Percentiles rank a stretch among this genome's conserved stretches.
phyloP scores from a whole-genome alignment of 768 basidiomycete species.

The Amanita molliuscula region DNA sequence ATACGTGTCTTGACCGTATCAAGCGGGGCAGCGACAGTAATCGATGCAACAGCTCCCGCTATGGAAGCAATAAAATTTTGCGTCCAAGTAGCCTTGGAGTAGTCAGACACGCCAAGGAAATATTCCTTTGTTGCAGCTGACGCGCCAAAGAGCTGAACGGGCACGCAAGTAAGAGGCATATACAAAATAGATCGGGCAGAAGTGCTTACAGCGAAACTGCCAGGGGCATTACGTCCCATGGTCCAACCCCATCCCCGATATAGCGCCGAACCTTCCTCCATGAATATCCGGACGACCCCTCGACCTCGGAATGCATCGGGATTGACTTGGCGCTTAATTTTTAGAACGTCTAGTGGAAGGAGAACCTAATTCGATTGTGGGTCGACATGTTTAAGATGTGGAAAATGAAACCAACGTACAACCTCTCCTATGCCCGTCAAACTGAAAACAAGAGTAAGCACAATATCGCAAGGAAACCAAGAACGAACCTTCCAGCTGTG shows the following conservation, averaged over 20 bases:
- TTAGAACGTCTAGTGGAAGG: constrained; percentile 93
- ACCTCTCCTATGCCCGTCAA: constrained; percentile 91
- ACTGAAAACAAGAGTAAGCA: constrained; percentile 19
- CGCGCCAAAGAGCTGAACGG: constrained; percentile 85
- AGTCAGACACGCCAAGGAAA: constrained; percentile 79
- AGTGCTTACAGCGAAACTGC: constrained; percentile 77
- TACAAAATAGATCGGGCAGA: not conserved
- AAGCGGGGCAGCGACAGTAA: constrained; percentile 91
- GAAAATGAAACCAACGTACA: constrained; percentile 30
- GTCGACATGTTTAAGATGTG: not conserved
- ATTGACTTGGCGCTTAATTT: constrained; percentile 98
- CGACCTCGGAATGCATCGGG: constrained; percentile 97
- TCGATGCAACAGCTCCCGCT: constrained; percentile 89
- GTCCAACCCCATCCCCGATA: constrained; percentile 99
- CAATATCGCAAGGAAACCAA: not conserved
- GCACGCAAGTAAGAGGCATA: not conserved
- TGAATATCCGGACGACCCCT: constrained; percentile 78
- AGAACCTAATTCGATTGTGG: constrained; percentile 44
- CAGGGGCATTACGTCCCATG: constrained; percentile 94
- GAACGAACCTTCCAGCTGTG: constrained; percentile 74
- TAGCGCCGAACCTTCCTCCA: constrained; percentile 84
- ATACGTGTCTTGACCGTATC: constrained; percentile 97
- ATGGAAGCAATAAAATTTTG: constrained; percentile 97
- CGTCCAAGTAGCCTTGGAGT: constrained; percentile 89
- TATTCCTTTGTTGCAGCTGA: constrained; percentile 95